Percentiles rank a stretch among this genome's conserved stretches.
Conservation (phyloP, 306 rosid species). For the Cucumis hystrix region DNA sequence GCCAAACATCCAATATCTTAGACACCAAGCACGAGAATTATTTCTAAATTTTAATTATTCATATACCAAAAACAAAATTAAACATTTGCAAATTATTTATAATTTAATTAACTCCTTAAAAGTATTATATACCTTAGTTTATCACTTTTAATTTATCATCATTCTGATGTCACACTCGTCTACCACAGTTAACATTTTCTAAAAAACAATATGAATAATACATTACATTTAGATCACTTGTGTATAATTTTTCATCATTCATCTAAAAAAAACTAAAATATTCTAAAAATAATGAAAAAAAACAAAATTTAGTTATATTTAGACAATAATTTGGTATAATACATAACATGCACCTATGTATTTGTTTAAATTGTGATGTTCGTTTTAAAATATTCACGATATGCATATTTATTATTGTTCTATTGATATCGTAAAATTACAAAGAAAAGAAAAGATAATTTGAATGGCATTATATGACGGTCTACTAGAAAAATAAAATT, state of each 20-base stretch:
- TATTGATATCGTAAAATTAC: background rate
- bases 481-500: background rate
- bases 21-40: background rate
- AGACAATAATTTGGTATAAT: no score
- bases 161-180: background rate
- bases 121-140: background rate
- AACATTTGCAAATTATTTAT: background rate
- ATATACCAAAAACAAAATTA: background rate
- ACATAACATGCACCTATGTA: no score
- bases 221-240: no score
- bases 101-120: background rate
- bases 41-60: background rate
- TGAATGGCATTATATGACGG: background rate
- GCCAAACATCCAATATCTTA: background rate
- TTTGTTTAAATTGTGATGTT: no score
- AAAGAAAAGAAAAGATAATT: background rate
- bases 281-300: no score
- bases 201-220: no score
- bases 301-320: no score
- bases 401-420: background rate
- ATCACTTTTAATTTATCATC: background rate
- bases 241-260: no score
- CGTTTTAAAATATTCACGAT: no score
- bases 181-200: no score
- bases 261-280: no score